Conservation (phyloP, 1,139 yeast genomes). For the Candida anutae region DNA sequence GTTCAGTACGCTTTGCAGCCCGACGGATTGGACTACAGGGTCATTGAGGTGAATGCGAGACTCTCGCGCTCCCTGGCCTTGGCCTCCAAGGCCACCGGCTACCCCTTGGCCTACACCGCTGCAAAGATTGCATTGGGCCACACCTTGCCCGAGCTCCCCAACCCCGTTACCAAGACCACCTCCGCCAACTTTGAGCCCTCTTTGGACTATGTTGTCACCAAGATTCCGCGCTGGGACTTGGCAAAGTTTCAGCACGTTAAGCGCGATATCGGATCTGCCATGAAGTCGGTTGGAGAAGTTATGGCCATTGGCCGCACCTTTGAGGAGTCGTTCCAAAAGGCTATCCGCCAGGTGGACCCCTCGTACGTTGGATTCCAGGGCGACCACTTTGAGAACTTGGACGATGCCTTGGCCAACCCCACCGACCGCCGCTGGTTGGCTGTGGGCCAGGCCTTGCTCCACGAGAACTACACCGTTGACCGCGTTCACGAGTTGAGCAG, state of each 20-base stretch:
- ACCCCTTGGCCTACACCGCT: conserved; percentile 97
- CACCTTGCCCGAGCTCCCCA: conserved; percentile 90
- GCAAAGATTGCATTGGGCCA: conserved; percentile 94
- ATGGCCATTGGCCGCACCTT: conserved; percentile 98
- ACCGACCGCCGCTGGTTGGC: conserved; percentile 98
- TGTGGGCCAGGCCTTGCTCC: conserved; percentile 90
- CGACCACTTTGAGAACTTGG: conserved; percentile 70
- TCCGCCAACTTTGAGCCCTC: conserved; percentile 97
- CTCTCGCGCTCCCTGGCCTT: conserved; percentile 95
- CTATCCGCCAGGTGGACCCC: conserved; percentile 94
- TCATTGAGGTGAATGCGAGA: conserved; percentile 96
- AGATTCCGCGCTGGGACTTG: conserved; percentile 98
- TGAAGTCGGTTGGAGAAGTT: conserved; percentile 99
- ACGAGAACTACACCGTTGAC: conserved; percentile 86
- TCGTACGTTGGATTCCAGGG: conserved; percentile 91
- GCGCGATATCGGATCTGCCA: conserved; percentile 87
- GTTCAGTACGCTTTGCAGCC: conserved; percentile 97
- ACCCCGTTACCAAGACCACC: conserved; percentile 93
- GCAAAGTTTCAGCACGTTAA: conserved; percentile 91
- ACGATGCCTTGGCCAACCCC: conserved; percentile 76
- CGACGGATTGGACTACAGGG: conserved; percentile 90
- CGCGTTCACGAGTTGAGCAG: conserved; percentile 83
- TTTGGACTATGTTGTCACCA: conserved; percentile 91
- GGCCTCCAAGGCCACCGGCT: conserved; percentile 98
- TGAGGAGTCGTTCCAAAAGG: conserved; percentile 97